Evolutionary conservation across 1,284 basidiomycete genomes (phyloP).

Genomic region (Vanrija humicola): DNA sequence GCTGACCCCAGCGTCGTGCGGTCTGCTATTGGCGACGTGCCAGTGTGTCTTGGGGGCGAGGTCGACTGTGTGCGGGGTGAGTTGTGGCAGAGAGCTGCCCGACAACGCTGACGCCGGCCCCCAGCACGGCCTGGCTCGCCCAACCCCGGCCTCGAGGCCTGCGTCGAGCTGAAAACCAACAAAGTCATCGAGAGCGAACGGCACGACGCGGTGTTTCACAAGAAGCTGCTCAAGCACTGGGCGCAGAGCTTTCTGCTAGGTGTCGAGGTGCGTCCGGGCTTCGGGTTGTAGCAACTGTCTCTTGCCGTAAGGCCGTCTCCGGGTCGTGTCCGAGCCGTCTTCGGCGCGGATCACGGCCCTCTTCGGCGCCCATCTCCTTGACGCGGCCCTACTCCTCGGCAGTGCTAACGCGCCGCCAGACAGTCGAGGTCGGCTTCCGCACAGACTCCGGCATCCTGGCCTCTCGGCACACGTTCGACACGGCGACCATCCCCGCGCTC

Average conservation of each 20-base stretch:
- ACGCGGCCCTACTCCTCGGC: not conserved
- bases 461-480: slow-evolving; percentile 65
- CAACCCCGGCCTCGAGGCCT: slow-evolving; percentile 47
- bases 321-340: not conserved
- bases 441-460: slow-evolving; percentile 66
- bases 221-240: slow-evolving; percentile 94
- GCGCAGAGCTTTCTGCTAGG: slow-evolving; percentile 91
- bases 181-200: slow-evolving; percentile 64
- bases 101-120: slow-evolving; percentile 1
- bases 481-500: slow-evolving; percentile 59
- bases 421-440: slow-evolving; percentile 88
- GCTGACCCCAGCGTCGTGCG: slow-evolving; percentile 62
- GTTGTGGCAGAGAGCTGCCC: slow-evolving; percentile 12
- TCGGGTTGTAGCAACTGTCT: not conserved
- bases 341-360: no score
- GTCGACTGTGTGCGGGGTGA: slow-evolving; percentile 85
- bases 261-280: slow-evolving; percentile 62
- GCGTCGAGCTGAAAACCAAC: slow-evolving; percentile 92
- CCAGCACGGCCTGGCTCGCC: slow-evolving; percentile 20
- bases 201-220: slow-evolving; percentile 76
- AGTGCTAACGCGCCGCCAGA: slow-evolving; percentile 50
- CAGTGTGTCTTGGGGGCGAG: slow-evolving; percentile 88
- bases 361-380: no score
- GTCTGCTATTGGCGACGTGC: slow-evolving; percentile 73
- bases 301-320: not conserved